A percentile compares a stretch with the other conserved stretches of the same genome.
Conservation (phyloP, 225 moss, liverwort and hornwort genomes). For the Climacium dendroides region DNA sequence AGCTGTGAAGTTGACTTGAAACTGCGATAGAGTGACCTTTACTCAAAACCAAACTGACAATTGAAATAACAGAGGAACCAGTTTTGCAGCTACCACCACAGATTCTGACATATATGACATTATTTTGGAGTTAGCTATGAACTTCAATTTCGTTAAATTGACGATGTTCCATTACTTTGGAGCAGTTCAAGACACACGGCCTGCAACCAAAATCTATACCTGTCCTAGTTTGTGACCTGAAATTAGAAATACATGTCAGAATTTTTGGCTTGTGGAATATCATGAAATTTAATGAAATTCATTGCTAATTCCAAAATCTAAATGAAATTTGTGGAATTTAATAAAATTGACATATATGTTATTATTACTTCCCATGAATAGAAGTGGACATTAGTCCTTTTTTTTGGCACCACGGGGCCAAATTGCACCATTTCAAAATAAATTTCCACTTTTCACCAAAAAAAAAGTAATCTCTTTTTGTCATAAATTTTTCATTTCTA, state of each 20-base stretch:
- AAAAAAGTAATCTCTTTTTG: too few species aligned
- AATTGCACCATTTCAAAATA: too few species aligned
- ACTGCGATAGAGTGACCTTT: neutral
- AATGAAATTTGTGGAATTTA: too few species aligned
- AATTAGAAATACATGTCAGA: neutral
- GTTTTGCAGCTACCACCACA: neutral
- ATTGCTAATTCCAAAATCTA: too few species aligned
- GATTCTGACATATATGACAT: neutral
- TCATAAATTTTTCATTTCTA: too few species aligned
- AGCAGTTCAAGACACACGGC: fast-evolving
- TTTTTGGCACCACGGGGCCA: too few species aligned
- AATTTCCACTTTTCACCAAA: too few species aligned
- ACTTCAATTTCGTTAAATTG: neutral
- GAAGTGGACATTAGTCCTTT: too few species aligned
- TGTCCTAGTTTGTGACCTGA: neutral
- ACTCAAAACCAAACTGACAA: neutral
- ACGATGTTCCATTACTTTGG: neutral
- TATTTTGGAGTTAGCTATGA: neutral
- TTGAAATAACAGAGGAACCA: neutral
- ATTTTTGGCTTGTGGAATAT: neutral
- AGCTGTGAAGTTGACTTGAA: neutral
- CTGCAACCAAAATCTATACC: too few species aligned
- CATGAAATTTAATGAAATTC: neutral
- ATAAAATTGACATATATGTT: neutral
- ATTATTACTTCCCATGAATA: neutral